Evolutionary conservation across 1,139 yeast genomes (phyloP), one percentile per base, ranked within the genome.

Genomic region (Hemisphaericaspora subhashii): DNA sequence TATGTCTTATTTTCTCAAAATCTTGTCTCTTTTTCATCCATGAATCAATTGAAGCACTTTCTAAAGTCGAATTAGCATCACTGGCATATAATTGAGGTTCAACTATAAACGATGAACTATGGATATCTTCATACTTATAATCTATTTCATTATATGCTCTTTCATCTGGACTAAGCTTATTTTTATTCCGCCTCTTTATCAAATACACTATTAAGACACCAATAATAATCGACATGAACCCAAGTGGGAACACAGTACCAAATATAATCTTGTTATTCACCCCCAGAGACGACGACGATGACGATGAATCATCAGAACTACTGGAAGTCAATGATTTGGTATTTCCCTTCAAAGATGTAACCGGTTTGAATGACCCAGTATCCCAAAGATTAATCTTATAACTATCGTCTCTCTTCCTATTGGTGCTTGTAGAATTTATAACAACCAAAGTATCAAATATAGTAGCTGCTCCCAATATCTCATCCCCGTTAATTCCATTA

Each of bases 1-100:
- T 60, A 40, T 55, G 46, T 12, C 66, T 47, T 15, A 44, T 17
- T 39, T 60, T 61, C 36, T 76, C 80, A 47, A 64, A 76, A 41
- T 72, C 71, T 43, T 71, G 72, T 46, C 82, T 59, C 51, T 77
- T 77, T 29, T 67, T 63, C 30, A 68, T 69, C 82, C 82, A 77
- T 9, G 80, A 74, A 42, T 68, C 71, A 17, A 78, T 72, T 5
- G 67, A 62, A 14, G 60, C 57, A 1, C 50, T 64, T 35, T 59
- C 66, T 26, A 64, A 46, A 0, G 69, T 64, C 2, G 79, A 74
- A 32, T 59, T 54, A 11, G 74, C 64, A 48, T 77, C 82, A 42
- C 46, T 46, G 3, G 32, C 37, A 36, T 46, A 38, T 24, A 41
- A 45, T 9, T 40, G 16, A 10, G 47, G 46, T 22, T 39, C 37